phyloP scores from a whole-genome alignment of 768 basidiomycete genomes.

The Mycena amicta region DNA sequence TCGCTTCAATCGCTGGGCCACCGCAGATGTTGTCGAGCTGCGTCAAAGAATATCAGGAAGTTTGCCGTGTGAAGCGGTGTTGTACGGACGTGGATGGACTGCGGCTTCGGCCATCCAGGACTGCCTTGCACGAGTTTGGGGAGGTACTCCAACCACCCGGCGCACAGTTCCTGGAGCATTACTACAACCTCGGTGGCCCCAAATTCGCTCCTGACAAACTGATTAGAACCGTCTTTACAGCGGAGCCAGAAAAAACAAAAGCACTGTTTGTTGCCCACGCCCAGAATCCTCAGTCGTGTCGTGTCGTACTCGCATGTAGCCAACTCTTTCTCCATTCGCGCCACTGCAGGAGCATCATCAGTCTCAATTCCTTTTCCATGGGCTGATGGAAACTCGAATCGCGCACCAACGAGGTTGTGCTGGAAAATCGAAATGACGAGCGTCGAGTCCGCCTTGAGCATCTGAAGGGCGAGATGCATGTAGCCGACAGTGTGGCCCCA shows the following conservation, averaged over 20 bases:
- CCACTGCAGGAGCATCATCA: too few relatives aligned
- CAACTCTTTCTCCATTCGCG: slow-evolving; percentile 9
- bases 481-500: slow-evolving; percentile 15
- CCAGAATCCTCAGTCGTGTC: slow-evolving; percentile 2
- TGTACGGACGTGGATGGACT: slow-evolving; percentile 11
- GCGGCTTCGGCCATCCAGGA: slow-evolving; percentile 15
- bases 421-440: slow-evolving; percentile 5
- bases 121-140: not conserved
- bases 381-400: not conserved
- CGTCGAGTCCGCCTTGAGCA: not conserved
- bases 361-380: not conserved
- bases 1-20: slow-evolving; percentile 2
- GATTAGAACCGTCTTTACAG: not conserved
- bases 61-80: not conserved
- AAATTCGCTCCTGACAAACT: not conserved
- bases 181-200: not conserved
- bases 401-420: slow-evolving; percentile 4
- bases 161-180: slow-evolving; percentile 3
- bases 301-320: slow-evolving; percentile 2
- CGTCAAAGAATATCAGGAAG: not conserved
- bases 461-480: not conserved
- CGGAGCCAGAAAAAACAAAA: not conserved
- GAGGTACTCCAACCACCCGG: slow-evolving; percentile 5
- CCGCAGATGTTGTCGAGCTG: slow-evolving; percentile 13
- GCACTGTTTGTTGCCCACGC: slow-evolving; percentile 4